Base-by-base conservation (phyloP, 768 basidiomycete genomes). In the Mycena vulgaris region DNA sequence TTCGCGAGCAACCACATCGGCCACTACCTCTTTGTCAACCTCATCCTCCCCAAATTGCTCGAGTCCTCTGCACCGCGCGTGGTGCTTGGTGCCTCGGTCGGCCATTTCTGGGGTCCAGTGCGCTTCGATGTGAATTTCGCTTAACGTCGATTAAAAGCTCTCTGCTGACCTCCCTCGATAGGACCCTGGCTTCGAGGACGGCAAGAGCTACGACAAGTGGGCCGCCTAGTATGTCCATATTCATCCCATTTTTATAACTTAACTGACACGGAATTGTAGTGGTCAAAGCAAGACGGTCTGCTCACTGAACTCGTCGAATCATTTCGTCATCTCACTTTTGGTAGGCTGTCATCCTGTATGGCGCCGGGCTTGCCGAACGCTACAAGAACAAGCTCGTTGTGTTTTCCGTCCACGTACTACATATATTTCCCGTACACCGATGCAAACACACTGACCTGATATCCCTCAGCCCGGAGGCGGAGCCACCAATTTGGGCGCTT, bases 1-100 rank as follows among this genome's bases (percentile, higher is more conserved):
- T 70, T 77, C 39, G 75, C 66, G 51, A 69, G 65, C 42, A 77
- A 77, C 65, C 74, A 76, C 37, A 63, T 76, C n/a, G 74, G 74
- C 47, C 73, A 76, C 53, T 74, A 61, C 68, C 66, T 76, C 35
- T 75, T 78, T 60, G 71, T 73, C 17, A 72, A 66, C 48, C 72
- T 76, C 31, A 71, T 77, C 69, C 37, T 76, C 27, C 70, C 66
- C 27, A 72, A 51, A 27, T 42, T 70, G 64, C 60, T 58, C 28
- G 69, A 57, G 49, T 40, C 53, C 37, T 25, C 47, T 37, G 62
- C 47, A 27, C 63, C 63, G 6, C 55, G 57, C 28, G 57, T 66
- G 40, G 63, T 59, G 42, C 63, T 65, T 48, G 45, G 42, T 11
- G 5, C 55, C 45, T 65, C 53, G 8, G 63, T 65, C 27, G 63